Evolutionary conservation across 331 rosid genomes (phyloP).

Genomic region (Cydonia oblonga): DNA sequence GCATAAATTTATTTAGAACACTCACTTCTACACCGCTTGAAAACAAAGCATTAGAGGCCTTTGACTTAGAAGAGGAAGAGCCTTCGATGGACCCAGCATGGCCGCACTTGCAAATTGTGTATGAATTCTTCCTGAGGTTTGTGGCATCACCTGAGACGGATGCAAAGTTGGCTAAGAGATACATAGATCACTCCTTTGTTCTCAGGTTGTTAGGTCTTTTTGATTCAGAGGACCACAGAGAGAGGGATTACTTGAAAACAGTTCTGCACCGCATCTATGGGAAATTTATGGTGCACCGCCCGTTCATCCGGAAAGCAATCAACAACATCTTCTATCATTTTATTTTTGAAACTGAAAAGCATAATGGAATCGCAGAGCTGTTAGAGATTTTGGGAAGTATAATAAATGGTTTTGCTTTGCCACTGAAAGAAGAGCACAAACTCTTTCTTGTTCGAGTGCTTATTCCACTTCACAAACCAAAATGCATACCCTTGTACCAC

Average conservation of each 20-base stretch:
- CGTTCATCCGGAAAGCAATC: constrained; percentile 91
- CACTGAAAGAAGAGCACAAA: constrained; percentile 96
- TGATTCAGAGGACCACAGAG: constrained; percentile 96
- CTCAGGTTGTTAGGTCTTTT: constrained; percentile 82
- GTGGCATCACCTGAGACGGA: constrained; percentile 94
- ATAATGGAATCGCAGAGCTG: constrained; percentile 88
- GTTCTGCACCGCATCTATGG: constrained; percentile 95
- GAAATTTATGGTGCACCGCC: constrained; percentile 95
- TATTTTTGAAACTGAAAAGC: constrained; percentile 94
- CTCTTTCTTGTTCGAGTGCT: constrained; percentile 87
- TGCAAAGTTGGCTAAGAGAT: constrained; percentile 91
- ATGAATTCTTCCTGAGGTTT: constrained; percentile 77
- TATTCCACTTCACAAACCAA: constrained; percentile 98
- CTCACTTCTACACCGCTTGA: constrained; percentile 73
- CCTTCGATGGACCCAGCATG: constrained; percentile 98
- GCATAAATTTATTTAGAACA: constrained; percentile 65
- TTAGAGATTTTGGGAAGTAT: constrained; percentile 96
- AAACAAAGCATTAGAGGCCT: constrained; percentile 72
- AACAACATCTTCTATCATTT: constrained; percentile 82
- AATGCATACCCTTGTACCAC: constrained; percentile 83
- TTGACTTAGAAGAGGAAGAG: constrained; percentile 92
- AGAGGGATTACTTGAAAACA: constrained; percentile 88
- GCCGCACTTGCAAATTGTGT: constrained; percentile 84
- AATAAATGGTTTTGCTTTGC: constrained; percentile 94
- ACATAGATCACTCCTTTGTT: constrained; percentile 85